These are phyloP conservation scores for Debaryomyces udenii DNA, from an alignment of 1,139 yeast genomes.

Conservation along the genomic window DNA sequence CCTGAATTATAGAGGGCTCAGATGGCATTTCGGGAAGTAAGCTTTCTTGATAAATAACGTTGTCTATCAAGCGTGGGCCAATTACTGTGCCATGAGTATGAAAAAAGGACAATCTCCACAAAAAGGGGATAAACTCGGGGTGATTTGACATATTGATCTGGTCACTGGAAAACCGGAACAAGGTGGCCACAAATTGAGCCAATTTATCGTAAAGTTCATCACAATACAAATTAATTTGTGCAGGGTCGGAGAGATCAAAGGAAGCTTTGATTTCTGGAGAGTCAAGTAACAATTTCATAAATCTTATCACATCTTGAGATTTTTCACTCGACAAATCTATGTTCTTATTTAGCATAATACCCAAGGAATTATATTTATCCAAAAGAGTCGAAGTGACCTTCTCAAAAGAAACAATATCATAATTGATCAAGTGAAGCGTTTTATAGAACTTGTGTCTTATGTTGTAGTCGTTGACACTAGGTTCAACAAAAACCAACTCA, in stretches of 20 bases:
- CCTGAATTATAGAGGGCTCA: constrained; percentile 20
- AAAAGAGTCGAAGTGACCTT: constrained; percentile 27
- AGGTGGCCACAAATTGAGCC: constrained; percentile 29
- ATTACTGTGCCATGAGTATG: constrained; percentile 18
- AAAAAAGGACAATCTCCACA: constrained; percentile 36
- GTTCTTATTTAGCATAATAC: constrained; percentile 17
- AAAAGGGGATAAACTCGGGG: constrained; percentile 36
- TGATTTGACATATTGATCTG: constrained; percentile 27
- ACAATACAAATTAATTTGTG: constrained; percentile 6
- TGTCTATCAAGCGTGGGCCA: constrained; percentile 31
- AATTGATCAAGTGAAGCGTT: constrained; percentile 39
- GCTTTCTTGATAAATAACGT: constrained; percentile 24
- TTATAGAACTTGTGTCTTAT: constrained; percentile 40
- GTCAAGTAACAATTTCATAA: constrained; percentile 38
- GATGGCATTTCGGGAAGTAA: constrained; percentile 13
- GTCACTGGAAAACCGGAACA: constrained; percentile 32
- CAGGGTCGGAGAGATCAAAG: constrained; percentile 11
- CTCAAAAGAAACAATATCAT: constrained; percentile 30
- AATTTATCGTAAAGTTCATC: constrained; percentile 25
- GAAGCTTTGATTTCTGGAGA: constrained; percentile 27
- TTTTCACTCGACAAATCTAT: constrained; percentile 23
- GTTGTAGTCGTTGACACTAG: constrained; percentile 33
- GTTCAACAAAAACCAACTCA: constrained; percentile 23
- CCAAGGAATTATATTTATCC: constrained; percentile 32
- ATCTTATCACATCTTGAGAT: constrained; percentile 32